Evolutionary conservation across 2,329 filamentous ascomycete genomes (phyloP).

Genomic region (Ceratocystiopsis minuta): DNA sequence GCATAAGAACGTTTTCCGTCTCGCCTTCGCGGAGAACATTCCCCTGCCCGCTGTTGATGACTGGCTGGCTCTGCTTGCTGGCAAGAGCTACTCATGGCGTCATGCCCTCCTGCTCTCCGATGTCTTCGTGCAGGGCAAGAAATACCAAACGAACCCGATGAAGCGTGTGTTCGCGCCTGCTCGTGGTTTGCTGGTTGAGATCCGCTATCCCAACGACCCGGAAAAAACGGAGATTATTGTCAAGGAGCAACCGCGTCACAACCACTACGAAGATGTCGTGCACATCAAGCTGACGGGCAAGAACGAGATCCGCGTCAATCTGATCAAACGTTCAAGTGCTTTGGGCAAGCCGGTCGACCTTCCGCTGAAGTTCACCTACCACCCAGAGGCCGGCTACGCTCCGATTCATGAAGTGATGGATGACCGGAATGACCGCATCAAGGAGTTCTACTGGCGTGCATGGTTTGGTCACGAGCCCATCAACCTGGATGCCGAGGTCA

Average conservation of each 20-base stretch:
- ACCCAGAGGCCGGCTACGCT: slow-evolving; percentile 91
- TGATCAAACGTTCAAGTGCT: slow-evolving; percentile 86
- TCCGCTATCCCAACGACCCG: slow-evolving; percentile 64
- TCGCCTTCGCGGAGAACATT: slow-evolving; percentile 57
- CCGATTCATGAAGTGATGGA: slow-evolving; percentile 95
- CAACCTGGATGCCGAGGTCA: slow-evolving; percentile 70
- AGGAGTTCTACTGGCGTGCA: slow-evolving; percentile 96
- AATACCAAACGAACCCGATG: slow-evolving; percentile 94
- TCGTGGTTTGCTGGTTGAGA: slow-evolving; percentile 77
- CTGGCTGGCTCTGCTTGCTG: slow-evolving; percentile 80
- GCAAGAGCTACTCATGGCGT: slow-evolving; percentile 74
- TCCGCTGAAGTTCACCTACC: slow-evolving; percentile 78
- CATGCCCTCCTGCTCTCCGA: slow-evolving; percentile 89
- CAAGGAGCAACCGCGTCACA: slow-evolving; percentile 70
- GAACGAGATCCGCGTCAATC: slow-evolving; percentile 69
- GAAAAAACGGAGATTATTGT: slow-evolving; percentile 71
- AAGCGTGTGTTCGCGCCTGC: slow-evolving; percentile 76
- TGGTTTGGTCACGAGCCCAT: slow-evolving; percentile 86
- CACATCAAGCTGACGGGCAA: slow-evolving; percentile 60
- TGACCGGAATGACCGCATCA: slow-evolving; percentile 90
- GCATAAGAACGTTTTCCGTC: slow-evolving; percentile 65
- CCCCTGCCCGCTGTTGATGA: slow-evolving; percentile 61
- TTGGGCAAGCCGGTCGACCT: slow-evolving; percentile 67
- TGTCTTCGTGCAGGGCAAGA: slow-evolving; percentile 84
- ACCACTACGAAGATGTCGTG: slow-evolving; percentile 75